These are phyloP conservation scores for Diplodia corticola DNA, from an alignment of 2,329 filamentous ascomycete species.

Conservation along the genomic window DNA sequence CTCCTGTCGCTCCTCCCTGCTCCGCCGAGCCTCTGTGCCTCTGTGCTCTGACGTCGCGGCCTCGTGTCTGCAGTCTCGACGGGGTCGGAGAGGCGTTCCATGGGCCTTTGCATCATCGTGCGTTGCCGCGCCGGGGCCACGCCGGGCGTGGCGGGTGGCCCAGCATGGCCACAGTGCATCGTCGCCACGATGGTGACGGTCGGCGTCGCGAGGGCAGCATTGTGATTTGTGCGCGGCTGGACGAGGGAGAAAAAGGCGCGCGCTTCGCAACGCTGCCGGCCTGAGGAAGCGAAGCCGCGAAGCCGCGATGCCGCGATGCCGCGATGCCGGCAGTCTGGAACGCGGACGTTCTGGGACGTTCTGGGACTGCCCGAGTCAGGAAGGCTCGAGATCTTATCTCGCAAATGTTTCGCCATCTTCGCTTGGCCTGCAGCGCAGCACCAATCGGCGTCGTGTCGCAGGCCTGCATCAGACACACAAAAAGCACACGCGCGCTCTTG, in stretches of 20 bases:
- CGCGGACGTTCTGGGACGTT: neutral
- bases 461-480: neutral
- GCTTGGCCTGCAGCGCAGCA: neutral
- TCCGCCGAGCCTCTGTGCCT: neutral
- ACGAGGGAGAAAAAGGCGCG: neutral
- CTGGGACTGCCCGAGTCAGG: neutral
- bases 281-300: neutral
- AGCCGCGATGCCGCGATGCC: no score
- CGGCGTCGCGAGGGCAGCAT: neutral
- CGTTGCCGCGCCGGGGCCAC: neutral
- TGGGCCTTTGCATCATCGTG: neutral
- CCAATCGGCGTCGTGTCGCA: conserved; percentile 1
- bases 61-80: neutral
- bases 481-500: neutral
- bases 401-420: conserved; percentile 2
- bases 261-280: neutral
- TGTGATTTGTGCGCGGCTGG: neutral
- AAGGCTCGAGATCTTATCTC: neutral
- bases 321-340: neutral
- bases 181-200: neutral
- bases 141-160: neutral
- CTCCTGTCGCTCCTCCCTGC: neutral
- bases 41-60: neutral
- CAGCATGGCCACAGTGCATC: neutral
- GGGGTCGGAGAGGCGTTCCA: neutral